phyloP scores from a whole-genome alignment of 352 stramenopile genomes.

The Pythium chondricola region DNA sequence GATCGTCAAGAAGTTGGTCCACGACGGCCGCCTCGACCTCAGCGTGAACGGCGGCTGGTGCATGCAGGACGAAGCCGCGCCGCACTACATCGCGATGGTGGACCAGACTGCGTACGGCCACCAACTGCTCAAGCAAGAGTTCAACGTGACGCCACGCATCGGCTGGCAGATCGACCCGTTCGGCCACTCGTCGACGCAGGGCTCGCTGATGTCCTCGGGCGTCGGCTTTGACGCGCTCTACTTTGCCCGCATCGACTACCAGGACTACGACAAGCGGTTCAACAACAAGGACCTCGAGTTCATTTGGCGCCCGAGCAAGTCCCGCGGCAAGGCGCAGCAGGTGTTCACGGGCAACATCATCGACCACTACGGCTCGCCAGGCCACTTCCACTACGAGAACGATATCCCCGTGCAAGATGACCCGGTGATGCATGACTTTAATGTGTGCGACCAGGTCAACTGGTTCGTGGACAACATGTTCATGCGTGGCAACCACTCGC shows the following conservation, averaged over 20 bases:
- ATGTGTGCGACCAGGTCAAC: conserved; percentile 83
- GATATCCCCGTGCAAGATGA: conserved; percentile 87
- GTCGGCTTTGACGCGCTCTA: conserved; percentile 96
- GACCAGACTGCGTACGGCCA: conserved; percentile 98
- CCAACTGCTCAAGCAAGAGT: conserved; percentile 91
- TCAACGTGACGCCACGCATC: conserved; percentile 92
- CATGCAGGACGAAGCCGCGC: conserved; percentile 98
- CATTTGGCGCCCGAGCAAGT: conserved; percentile 91
- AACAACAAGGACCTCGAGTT: conserved; percentile 90
- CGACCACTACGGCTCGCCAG: conserved; percentile 68
- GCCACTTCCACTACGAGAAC: conserved; percentile 67
- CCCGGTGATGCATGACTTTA: conserved; percentile 78
- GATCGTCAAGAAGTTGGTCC: conserved; percentile 84
- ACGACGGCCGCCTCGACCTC: conserved; percentile 89
- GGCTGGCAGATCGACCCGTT: conserved; percentile 99
- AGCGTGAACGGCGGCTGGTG: conserved; percentile 95
- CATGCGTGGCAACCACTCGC: conserved; percentile 62
- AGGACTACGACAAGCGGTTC: conserved; percentile 91
- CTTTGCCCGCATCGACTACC: conserved; percentile 97
- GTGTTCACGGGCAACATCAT: conserved; percentile 88
- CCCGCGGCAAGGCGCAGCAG: conserved; percentile 72
- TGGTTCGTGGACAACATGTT: conserved; percentile 74
- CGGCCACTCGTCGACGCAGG: conserved; percentile 89
- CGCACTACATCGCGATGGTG: conserved; percentile 97
- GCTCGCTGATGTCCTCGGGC: conserved; percentile 84